Conservation (phyloP, 441 rosid species). For the Populus hybrid region DNA sequence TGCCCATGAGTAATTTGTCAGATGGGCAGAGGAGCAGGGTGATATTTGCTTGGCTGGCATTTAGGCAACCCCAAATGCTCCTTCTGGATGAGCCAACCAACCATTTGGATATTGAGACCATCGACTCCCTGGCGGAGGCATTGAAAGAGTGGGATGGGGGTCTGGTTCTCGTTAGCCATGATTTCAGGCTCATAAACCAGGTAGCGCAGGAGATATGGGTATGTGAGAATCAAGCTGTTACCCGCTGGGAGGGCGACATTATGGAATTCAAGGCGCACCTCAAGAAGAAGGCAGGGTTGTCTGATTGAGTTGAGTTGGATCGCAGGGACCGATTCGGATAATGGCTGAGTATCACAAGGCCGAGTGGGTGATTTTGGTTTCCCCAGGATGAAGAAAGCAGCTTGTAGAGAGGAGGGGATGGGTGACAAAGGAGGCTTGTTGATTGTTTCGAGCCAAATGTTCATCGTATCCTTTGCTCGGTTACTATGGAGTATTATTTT, state of each 20-base stretch:
- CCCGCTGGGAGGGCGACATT: conserved; percentile 89
- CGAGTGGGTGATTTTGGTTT: neutral
- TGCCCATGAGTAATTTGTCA: conserved; percentile 92
- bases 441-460: conserved; percentile 24
- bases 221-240: conserved; percentile 76
- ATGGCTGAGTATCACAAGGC: neutral
- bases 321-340: neutral
- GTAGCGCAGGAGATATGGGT: conserved; percentile 98
- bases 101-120: conserved; percentile 95
- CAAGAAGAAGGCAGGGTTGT: conserved; percentile 68
- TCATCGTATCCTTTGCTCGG: neutral
- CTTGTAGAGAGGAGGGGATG: neutral
- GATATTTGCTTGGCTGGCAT: conserved; percentile 93
- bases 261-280: conserved; percentile 94
- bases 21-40: conserved; percentile 97
- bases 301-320: conserved; percentile 28
- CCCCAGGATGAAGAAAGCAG: neutral
- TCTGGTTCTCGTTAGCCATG: conserved; percentile 95
- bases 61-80: conserved; percentile 85
- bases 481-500: neutral
- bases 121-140: conserved; percentile 90
- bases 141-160: conserved; percentile 99
- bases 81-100: conserved; percentile 93
- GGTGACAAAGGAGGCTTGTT: conserved; percentile 23
- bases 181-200: conserved; percentile 95